These are phyloP conservation scores for Tetradesmus lagerheimii DNA, from an alignment of 139 green algal species.

Conservation along the genomic window DNA sequence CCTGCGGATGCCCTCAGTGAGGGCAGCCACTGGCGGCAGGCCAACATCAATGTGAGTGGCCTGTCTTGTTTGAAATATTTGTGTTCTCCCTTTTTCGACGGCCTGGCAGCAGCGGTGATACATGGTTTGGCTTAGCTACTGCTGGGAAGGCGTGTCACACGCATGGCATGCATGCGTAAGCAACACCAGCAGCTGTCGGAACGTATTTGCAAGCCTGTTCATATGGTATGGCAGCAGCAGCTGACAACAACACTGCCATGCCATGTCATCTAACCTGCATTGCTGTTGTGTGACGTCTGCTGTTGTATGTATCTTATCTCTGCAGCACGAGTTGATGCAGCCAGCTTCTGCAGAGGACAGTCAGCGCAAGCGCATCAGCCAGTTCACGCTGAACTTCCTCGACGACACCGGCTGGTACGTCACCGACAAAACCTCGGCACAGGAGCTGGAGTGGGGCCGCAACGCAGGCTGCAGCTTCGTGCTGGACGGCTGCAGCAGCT, in stretches of 20 bases:
- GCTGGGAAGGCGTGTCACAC: too few species aligned
- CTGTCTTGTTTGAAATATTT: neutral
- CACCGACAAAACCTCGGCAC: conserved; percentile 27
- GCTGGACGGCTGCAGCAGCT: conserved; percentile 30
- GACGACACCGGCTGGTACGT: conserved; percentile 46
- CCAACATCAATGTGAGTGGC: conserved; percentile 38
- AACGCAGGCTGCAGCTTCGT: conserved; percentile 42
- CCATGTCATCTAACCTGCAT: neutral
- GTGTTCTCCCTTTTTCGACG: neutral
- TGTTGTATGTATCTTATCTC: neutral
- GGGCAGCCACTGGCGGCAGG: conserved; percentile 42
- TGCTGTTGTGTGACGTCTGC: neutral
- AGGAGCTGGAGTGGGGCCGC: conserved; percentile 47
- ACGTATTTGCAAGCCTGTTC: too few species aligned
- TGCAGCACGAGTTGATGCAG: conserved; percentile 48
- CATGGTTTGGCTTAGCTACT: neutral
- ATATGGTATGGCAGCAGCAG: too few species aligned
- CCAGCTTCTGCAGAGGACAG: conserved; percentile 40
- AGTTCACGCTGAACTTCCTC: conserved; percentile 44
- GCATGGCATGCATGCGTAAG: too few species aligned
- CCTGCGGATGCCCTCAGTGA: conserved; percentile 39
- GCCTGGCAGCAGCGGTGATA: neutral
- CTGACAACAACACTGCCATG: too few species aligned
- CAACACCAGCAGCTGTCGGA: too few species aligned
- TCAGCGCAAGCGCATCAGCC: conserved; percentile 43